A percentile compares a stretch with the other conserved stretches of the same genome.
phyloP scores from a whole-genome alignment of 352 stramenopile genomes.

The Phytophthora vignae region DNA sequence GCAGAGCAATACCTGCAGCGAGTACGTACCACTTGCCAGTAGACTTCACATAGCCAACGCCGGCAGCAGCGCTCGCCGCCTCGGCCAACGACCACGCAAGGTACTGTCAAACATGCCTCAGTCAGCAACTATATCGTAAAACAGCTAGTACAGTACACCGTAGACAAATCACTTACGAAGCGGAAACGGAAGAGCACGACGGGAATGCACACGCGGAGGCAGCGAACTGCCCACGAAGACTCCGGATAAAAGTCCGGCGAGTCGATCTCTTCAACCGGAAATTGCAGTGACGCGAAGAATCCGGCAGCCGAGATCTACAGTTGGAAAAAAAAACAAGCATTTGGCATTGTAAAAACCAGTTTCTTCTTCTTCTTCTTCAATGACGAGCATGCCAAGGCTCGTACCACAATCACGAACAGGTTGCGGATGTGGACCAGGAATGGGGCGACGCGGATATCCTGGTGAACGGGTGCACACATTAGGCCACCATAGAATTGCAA shows the following conservation, averaged over 20 bases:
- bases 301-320: constrained; percentile 68
- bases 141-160: background rate
- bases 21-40: constrained; percentile 74
- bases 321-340: background rate
- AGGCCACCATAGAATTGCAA: background rate
- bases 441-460: constrained; percentile 71
- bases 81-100: constrained; percentile 89
- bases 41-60: constrained; percentile 79
- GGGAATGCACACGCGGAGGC: constrained; percentile 74
- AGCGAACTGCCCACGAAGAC: constrained; percentile 64
- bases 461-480: background rate
- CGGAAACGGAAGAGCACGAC: constrained; percentile 87
- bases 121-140: constrained; percentile 3
- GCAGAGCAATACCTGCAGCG: background rate
- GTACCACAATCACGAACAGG: constrained; percentile 76
- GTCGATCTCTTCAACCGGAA: constrained; percentile 84
- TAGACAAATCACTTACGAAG: constrained; percentile 59
- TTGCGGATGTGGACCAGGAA: constrained; percentile 76
- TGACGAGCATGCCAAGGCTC: constrained; percentile 7
- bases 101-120: constrained; percentile 54
- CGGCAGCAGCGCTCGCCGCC: constrained; percentile 71
- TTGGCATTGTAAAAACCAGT: background rate
- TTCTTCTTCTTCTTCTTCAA: background rate
- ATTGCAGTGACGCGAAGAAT: constrained; percentile 79
- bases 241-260: constrained; percentile 77